phyloP scores from a whole-genome alignment of 1,139 yeast species.

The Blastobotrys niveus region DNA sequence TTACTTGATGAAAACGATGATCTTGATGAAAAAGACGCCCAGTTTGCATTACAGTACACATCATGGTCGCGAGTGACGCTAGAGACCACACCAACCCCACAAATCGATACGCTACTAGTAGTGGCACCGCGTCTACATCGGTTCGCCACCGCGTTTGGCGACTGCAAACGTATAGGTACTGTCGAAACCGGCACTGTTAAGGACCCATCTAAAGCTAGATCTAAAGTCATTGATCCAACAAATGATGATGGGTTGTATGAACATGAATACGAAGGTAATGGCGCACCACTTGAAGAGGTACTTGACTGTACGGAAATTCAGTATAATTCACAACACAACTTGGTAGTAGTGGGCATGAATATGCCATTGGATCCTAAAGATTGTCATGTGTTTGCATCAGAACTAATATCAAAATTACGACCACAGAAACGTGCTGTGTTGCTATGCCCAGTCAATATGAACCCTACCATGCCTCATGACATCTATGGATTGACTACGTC shows the following conservation, averaged over 20 bases:
- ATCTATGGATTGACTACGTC: conserved; percentile 17
- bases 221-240: background rate
- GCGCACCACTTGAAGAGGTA: background rate
- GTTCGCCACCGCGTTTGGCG: conserved; percentile 15
- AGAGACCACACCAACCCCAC: background rate
- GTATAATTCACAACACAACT: background rate
- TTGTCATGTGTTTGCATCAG: conserved; percentile 20
- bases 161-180: conserved; percentile 13
- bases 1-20: conserved; percentile 43
- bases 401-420: conserved; percentile 15
- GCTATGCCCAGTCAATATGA: conserved; percentile 21
- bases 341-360: background rate
- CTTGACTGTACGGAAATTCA: background rate
- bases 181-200: conserved; percentile 17
- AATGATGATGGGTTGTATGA: background rate
- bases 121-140: conserved; percentile 21
- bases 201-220: background rate
- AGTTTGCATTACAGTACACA: conserved; percentile 16
- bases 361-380: conserved; percentile 19
- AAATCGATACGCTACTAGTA: conserved; percentile 17
- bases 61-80: conserved; percentile 6
- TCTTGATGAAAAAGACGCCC: conserved; percentile 33
- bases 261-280: background rate
- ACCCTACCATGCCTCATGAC: conserved; percentile 15
- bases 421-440: conserved; percentile 20